Evolutionary conservation across 768 basidiomycete genomes (phyloP).

Genomic region (Dentipellis fragilis): DNA sequence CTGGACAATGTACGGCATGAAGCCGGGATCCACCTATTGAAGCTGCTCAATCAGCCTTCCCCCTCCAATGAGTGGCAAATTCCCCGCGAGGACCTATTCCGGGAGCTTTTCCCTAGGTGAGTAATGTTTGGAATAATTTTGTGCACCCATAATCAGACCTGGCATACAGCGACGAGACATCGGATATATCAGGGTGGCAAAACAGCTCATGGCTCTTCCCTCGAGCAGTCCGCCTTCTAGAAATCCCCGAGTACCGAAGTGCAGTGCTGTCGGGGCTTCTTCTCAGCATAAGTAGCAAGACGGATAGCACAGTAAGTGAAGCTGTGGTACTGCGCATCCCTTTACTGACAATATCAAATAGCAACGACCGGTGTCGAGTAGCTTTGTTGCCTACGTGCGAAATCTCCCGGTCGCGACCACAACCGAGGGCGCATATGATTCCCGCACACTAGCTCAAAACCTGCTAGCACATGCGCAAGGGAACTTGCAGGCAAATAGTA

Average conservation of each 20-base stretch:
- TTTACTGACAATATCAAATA: slow-evolving; percentile 21
- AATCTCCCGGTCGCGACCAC: slow-evolving; percentile 34
- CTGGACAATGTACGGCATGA: slow-evolving; percentile 84
- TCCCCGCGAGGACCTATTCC: slow-evolving; percentile 35
- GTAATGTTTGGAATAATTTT: slow-evolving; percentile 4
- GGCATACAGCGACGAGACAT: slow-evolving; percentile 17
- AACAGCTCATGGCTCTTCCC: slow-evolving; percentile 72
- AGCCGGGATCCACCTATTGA: slow-evolving; percentile 54
- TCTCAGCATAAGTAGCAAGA: slow-evolving; percentile 74
- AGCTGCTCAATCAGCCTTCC: slow-evolving; percentile 36
- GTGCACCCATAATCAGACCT: background rate
- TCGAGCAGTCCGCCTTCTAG: slow-evolving; percentile 54
- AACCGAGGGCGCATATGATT: slow-evolving; percentile 29
- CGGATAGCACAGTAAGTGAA: slow-evolving; percentile 68
- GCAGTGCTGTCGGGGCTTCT: slow-evolving; percentile 62
- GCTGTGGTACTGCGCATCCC: slow-evolving; percentile 8
- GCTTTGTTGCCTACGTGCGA: slow-evolving; percentile 49
- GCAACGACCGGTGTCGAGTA: slow-evolving; percentile 60
- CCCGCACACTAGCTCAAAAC: slow-evolving; percentile 44
- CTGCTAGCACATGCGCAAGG: slow-evolving; percentile 43
- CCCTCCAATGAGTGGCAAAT: slow-evolving; percentile 46
- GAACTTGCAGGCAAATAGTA: slow-evolving; percentile 51
- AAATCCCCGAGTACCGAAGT: slow-evolving; percentile 50
- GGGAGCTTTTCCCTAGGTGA: slow-evolving; percentile 44
- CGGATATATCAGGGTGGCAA: slow-evolving; percentile 44